phyloP scores from a whole-genome alignment of 768 basidiomycete species.

The Polyporus arcularius region DNA sequence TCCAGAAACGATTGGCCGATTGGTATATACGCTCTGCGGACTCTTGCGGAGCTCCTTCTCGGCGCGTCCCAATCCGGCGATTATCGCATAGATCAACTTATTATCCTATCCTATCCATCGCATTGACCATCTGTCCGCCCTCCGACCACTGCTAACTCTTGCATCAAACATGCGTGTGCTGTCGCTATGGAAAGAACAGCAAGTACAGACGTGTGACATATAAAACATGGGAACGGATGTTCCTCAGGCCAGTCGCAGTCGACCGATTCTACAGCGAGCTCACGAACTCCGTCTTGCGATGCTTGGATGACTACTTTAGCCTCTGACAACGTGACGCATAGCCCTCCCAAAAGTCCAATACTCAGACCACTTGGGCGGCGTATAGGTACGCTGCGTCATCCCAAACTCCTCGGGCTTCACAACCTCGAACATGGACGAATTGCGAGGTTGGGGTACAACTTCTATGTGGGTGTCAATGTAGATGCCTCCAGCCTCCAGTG shows the following conservation, averaged over 20 bases:
- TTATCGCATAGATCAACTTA: slow-evolving; percentile 27
- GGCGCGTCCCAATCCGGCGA: slow-evolving; percentile 9
- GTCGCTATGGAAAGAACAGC: too few relatives aligned
- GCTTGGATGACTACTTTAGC: too few relatives aligned
- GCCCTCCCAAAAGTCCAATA: too few relatives aligned
- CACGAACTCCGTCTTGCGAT: too few relatives aligned
- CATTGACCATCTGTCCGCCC: slow-evolving; percentile 8
- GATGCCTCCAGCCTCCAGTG: slow-evolving; percentile 97
- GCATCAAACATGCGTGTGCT: not conserved
- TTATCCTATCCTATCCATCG: not conserved
- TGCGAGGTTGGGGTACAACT: slow-evolving; percentile 99
- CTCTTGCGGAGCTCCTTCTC: not conserved
- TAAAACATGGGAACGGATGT: too few relatives aligned
- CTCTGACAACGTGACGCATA: too few relatives aligned
- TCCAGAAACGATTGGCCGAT: slow-evolving; percentile 11
- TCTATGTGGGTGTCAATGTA: slow-evolving; percentile 99
- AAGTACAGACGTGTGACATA: too few relatives aligned
- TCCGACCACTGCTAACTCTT: not conserved
- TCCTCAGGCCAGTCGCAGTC: too few relatives aligned
- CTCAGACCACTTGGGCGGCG: too few relatives aligned
- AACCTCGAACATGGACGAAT: slow-evolving; percentile 99
- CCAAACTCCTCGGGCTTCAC: slow-evolving; percentile 99
- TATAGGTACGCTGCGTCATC: slow-evolving; percentile 61
- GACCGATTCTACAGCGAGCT: too few relatives aligned
- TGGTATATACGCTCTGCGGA: slow-evolving; percentile 17